These are phyloP conservation scores for Pseudogymnoascus sp. DNA, from an alignment of 2,329 filamentous ascomycete species.

Conservation along the genomic window DNA sequence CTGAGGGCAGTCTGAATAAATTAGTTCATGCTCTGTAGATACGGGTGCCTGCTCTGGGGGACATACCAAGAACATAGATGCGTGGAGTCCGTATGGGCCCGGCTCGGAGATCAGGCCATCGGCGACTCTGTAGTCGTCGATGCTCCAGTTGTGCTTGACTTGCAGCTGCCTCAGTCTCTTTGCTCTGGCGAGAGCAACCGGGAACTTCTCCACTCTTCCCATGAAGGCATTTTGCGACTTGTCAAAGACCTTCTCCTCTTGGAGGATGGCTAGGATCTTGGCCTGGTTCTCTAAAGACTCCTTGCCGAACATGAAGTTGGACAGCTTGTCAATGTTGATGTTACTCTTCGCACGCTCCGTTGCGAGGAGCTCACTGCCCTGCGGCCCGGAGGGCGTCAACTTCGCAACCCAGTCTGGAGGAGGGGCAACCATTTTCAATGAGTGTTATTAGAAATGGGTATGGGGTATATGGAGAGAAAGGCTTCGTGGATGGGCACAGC, in stretches of 20 bases:
- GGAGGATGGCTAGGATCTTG: conserved; percentile 54
- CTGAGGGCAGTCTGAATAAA: conserved; percentile 50
- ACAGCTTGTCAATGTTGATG: conserved; percentile 57
- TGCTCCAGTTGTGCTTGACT: conserved; percentile 57
- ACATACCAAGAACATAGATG: conserved; percentile 56
- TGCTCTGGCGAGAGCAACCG: conserved; percentile 58
- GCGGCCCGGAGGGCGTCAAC: conserved; percentile 56
- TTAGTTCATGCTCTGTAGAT: not conserved
- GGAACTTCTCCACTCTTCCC: conserved; percentile 59
- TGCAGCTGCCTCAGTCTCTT: conserved; percentile 62
- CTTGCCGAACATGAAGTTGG: conserved; percentile 60
- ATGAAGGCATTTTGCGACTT: conserved; percentile 72
- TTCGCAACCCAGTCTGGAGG: conserved; percentile 54
- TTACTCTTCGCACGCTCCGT: conserved; percentile 60
- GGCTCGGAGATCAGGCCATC: conserved; percentile 65
- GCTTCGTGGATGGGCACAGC: not conserved
- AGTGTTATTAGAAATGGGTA: not conserved
- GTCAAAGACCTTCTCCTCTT: conserved; percentile 63
- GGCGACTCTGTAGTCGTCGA: conserved; percentile 55
- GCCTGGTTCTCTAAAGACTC: conserved; percentile 52
- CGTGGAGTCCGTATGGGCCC: conserved; percentile 65
- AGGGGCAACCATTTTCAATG: conserved; percentile 1
- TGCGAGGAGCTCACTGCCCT: conserved; percentile 60
- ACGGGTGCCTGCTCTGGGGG: not conserved
- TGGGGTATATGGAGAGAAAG: conserved; percentile 1